A percentile compares a stretch with the other conserved stretches of the same genome.
Evolutionary conservation across 2,329 filamentous ascomycete species (phyloP).

Genomic region (Penicillium sp.): DNA sequence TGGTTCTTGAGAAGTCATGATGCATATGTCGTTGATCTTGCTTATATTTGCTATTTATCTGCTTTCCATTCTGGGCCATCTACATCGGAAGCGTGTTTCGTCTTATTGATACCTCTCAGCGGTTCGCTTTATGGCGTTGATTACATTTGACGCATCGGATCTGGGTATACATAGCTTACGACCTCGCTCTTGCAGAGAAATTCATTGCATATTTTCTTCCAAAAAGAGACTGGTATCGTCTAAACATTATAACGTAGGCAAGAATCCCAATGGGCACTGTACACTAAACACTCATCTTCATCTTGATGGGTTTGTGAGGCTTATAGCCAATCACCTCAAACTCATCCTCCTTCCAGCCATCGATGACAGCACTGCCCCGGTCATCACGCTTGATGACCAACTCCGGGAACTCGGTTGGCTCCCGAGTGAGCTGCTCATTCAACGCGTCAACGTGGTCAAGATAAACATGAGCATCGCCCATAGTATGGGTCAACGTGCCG

Average conservation of each 20-base stretch:
- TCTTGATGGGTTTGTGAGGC: constrained; percentile 86
- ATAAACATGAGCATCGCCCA: constrained; percentile 99
- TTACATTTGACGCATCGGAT: neutral
- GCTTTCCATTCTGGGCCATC: constrained; percentile 10
- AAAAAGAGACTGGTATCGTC: constrained; percentile 26
- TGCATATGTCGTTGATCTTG: neutral
- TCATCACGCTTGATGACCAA: constrained; percentile 70
- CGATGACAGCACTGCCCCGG: constrained; percentile 80
- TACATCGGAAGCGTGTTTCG: constrained; percentile 11
- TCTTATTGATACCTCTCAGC: constrained; percentile 10
- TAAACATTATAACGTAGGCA: constrained; percentile 18
- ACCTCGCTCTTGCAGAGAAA: constrained; percentile 1
- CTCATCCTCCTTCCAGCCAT: constrained; percentile 87
- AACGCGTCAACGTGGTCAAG: constrained; percentile 88
- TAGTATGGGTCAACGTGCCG: constrained; percentile 86
- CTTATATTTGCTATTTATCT: neutral
- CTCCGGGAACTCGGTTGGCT: constrained; percentile 78
- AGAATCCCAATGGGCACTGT: neutral
- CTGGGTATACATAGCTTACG: constrained; percentile 2
- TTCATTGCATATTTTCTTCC: constrained; percentile 2
- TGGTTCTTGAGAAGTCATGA: constrained; percentile 66
- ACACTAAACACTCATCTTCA: constrained; percentile 93
- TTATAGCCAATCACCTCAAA: constrained; percentile 86
- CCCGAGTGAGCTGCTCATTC: constrained; percentile 74
- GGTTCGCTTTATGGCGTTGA: constrained; percentile 2